Base-by-base conservation (phyloP, 179 eudicot species). In the Kewa caespitosa region DNA sequence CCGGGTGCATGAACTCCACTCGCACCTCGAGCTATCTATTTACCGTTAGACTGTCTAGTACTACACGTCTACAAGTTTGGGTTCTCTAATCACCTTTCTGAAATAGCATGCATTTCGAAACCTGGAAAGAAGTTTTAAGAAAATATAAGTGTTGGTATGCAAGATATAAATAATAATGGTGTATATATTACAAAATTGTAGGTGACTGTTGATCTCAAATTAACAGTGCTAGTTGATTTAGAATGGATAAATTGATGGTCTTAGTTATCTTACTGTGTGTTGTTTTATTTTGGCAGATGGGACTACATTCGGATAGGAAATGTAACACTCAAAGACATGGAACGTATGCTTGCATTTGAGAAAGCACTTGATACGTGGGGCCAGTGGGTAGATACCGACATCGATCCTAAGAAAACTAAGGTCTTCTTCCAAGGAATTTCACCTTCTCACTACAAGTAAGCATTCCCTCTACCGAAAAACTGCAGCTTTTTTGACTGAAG, bases 401-500 rank as follows among this genome's bases (percentile, higher is more conserved):
- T 90, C 67, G 85, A 88, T 77, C 93, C 96, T 12, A 12, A 81
- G 10, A 84, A 80, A 79, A 88, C 94, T 10, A 81, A 37, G 73
- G 89, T 91, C 13, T 92, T 94, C 84, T 94, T 90, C 74, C 98
- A 94, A 86, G 98, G 98, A 28, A 87, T 94, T 65, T 90, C 97
- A 2, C 97, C 98, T 0, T 87, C 97, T 32, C 98, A 94, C 81
- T 89, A 89, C 93, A 94, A 92, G 98, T 94, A 84, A 90, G 92
- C 70, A 4, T 65, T 67, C n/a, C n/a, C n/a, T n/a, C n/a, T n/a
- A n/a, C n/a, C n/a, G n/a, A n/a, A n/a, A n/a, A n/a, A n/a, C n/a
- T n/a, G n/a, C n/a, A n/a, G n/a, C n/a, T n/a, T n/a, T n/a, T n/a
- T n/a, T n/a, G n/a, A n/a, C n/a, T n/a, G n/a, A n/a, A n/a, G n/a